Evolutionary conservation across 2,329 filamentous ascomycete genomes (phyloP).

Genomic region (Sporothrix schenckii): DNA sequence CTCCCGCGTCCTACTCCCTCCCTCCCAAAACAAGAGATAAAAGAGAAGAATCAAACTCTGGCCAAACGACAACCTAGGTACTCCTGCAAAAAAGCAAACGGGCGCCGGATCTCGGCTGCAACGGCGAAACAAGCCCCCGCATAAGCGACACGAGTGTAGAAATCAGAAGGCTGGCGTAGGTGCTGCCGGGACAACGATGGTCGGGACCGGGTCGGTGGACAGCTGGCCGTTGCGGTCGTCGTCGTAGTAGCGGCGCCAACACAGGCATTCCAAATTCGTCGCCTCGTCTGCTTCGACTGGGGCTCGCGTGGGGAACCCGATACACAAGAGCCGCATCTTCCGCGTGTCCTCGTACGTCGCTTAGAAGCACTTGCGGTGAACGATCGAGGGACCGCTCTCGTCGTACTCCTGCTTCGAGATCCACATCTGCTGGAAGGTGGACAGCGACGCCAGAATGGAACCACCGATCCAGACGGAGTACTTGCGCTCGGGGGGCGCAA

Average conservation of each 20-base stretch:
- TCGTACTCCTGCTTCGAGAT: slow-evolving; percentile 99
- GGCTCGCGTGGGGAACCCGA: slow-evolving; percentile 39
- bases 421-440: slow-evolving; percentile 99
- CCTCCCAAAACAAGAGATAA: slow-evolving; percentile 50
- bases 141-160: slow-evolving; percentile 58
- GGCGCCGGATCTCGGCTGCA: slow-evolving; percentile 57
- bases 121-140: slow-evolving; percentile 55
- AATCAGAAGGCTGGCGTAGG: slow-evolving; percentile 43
- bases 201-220: not conserved
- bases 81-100: slow-evolving; percentile 50
- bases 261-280: not conserved
- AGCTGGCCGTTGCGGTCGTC: not conserved
- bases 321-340: slow-evolving; percentile 11
- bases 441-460: slow-evolving; percentile 98
- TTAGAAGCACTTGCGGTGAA: slow-evolving; percentile 99
- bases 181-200: not conserved
- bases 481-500: slow-evolving; percentile 99
- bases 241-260: not conserved
- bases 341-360: slow-evolving; percentile 40
- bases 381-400: slow-evolving; percentile 98
- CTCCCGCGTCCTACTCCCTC: slow-evolving; percentile 50
- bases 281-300: slow-evolving; percentile 50
- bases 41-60: slow-evolving; percentile 50
- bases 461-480: slow-evolving; percentile 99
- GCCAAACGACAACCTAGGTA: slow-evolving; percentile 45